These are phyloP conservation scores for Seminavis robusta DNA, from an alignment of 108 stramenopile species.

Conservation along the genomic window DNA sequence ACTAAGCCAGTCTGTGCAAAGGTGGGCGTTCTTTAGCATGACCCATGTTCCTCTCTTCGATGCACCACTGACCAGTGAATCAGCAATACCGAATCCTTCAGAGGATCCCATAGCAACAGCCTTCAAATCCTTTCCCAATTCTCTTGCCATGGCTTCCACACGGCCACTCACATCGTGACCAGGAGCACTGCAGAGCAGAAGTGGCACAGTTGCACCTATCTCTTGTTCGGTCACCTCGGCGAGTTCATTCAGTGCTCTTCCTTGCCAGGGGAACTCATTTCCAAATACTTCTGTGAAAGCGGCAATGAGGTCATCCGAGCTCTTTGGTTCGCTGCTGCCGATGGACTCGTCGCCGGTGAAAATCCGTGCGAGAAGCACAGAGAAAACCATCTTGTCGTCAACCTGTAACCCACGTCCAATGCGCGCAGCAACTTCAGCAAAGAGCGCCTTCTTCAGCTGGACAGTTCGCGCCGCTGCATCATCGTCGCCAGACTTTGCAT, in stretches of 20 bases:
- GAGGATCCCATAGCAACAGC: constrained; percentile 95
- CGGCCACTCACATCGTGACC: constrained; percentile 97
- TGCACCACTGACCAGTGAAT: constrained; percentile 67
- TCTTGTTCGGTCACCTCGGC: constrained; percentile 67
- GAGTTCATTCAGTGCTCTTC: constrained; percentile 85
- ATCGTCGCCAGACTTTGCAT: constrained; percentile 7
- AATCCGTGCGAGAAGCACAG: constrained; percentile 82
- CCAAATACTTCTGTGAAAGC: constrained; percentile 61
- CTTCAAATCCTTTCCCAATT: constrained; percentile 62
- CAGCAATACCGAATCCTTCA: constrained; percentile 89
- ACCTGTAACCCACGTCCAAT: constrained; percentile 82
- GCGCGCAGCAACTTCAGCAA: constrained; percentile 81
- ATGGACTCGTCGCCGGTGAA: constrained; percentile 36
- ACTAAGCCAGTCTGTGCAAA: constrained; percentile 97
- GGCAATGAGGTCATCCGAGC: constrained; percentile 51
- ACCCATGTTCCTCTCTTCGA: constrained; percentile 94
- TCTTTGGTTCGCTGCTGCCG: constrained; percentile 23
- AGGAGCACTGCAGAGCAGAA: constrained; percentile 90
- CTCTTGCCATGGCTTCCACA: constrained; percentile 89
- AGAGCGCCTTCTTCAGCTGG: constrained; percentile 62
- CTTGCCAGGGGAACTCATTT: constrained; percentile 83
- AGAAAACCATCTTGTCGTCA: constrained; percentile 94
- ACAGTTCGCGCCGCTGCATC: constrained; percentile 47
- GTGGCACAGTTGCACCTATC: constrained; percentile 61
- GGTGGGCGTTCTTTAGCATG: constrained; percentile 95